Conservation (phyloP, 2,329 filamentous ascomycete species). For the Dendrostoma leiphaemia region DNA sequence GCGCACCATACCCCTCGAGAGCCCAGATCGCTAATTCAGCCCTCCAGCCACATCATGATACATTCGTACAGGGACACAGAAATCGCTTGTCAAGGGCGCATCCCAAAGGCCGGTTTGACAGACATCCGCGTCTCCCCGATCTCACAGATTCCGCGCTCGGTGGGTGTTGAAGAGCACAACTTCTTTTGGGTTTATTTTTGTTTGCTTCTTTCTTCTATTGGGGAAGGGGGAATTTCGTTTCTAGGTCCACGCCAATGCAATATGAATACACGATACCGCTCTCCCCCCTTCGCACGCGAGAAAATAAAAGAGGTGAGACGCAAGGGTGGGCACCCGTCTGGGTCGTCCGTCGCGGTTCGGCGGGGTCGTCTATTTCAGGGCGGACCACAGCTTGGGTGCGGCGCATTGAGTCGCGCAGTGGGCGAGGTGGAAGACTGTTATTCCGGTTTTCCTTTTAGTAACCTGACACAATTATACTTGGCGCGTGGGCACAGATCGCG, state of each 20-base stretch:
- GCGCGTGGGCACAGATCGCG: slow-evolving; percentile 15
- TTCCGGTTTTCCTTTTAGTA: no score
- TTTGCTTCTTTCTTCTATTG: slow-evolving; percentile 8
- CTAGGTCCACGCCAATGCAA: slow-evolving; percentile 11
- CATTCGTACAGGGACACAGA: slow-evolving; percentile 3
- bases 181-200: no score
- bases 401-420: slow-evolving; percentile 94
- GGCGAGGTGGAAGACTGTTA: slow-evolving; percentile 96
- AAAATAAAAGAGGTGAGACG: background rate
- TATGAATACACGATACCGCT: slow-evolving; percentile 8
- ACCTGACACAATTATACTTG: no score
- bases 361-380: slow-evolving; percentile 72
- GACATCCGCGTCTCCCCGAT: background rate
- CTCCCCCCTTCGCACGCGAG: background rate
- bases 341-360: background rate
- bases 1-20: background rate
- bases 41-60: slow-evolving; percentile 1
- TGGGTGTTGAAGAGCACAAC: background rate
- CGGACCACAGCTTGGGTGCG: slow-evolving; percentile 90
- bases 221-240: background rate
- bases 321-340: background rate
- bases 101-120: background rate
- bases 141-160: background rate
- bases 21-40: background rate
- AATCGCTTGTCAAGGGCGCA: background rate